phyloP scores from a whole-genome alignment of 2,329 filamentous ascomycete genomes.

The Nigrospora sphaerica region DNA sequence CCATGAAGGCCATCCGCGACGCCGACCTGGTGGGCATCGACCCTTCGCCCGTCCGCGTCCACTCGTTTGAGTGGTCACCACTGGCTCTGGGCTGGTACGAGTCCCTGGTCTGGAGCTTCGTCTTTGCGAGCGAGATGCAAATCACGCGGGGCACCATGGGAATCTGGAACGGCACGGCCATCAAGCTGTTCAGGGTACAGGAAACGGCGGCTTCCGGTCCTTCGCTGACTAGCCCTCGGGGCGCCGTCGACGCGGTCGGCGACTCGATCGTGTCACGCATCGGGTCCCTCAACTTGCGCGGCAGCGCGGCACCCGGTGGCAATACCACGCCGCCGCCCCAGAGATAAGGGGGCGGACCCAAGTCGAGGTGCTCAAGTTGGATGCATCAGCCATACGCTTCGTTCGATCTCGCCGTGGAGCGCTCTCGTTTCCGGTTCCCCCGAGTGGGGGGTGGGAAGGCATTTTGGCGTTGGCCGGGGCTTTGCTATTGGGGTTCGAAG shows the following conservation, averaged over 20 bases:
- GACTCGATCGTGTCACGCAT: constrained; percentile 84
- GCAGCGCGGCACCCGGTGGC: constrained; percentile 12
- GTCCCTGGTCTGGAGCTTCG: constrained; percentile 85
- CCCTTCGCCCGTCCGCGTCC: constrained; percentile 65
- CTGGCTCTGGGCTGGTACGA: constrained; percentile 93
- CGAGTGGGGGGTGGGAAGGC: no score
- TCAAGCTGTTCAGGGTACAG: constrained; percentile 85
- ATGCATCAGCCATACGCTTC: no score
- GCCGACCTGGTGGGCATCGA: constrained; percentile 67
- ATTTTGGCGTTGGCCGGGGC: no score
- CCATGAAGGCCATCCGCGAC: constrained; percentile 48
- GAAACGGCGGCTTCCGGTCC: constrained; percentile 75
- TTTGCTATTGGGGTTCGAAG: no score
- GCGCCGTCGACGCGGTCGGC: constrained; percentile 88
- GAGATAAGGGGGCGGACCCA: no score
- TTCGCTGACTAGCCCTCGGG: constrained; percentile 74
- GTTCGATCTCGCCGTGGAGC: no score
- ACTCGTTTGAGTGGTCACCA: constrained; percentile 91
- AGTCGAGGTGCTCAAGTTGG: no score
- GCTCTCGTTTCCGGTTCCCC: no score
- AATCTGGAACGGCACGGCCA: constrained; percentile 86
- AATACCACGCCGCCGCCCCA: no score
- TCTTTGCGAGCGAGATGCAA: constrained; percentile 87
- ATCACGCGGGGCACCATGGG: constrained; percentile 81
- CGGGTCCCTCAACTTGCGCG: constrained; percentile 68